Evolutionary conservation across 768 basidiomycete genomes (phyloP), one percentile per base, ranked within the genome.

Genomic region (Calocybe gangraenosa): DNA sequence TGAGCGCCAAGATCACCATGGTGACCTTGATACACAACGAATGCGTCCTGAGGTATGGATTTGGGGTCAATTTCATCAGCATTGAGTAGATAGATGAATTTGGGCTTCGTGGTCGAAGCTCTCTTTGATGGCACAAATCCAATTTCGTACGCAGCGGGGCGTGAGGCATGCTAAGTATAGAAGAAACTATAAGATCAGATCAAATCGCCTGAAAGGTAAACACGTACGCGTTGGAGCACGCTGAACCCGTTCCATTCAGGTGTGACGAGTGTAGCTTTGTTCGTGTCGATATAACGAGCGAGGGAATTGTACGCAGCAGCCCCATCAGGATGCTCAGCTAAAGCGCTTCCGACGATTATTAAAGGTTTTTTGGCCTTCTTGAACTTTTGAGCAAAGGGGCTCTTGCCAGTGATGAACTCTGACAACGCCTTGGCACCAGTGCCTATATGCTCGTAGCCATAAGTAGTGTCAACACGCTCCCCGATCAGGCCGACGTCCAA

Each of bases 21-120:
- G 64, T 97, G 94, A 28, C 96, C 96, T 59, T 98, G 96, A 65
- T 99, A 99, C 11, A 99, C 95, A 37, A 98, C 94, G 58, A 98
- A 98, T 2, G 95, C 92, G 56, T 92, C 80, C 46, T 78, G 71
- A 22, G 96, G 94, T 48, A 99, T 94, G 2, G 86, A 80, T 40
- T 81, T 78, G 32, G 92, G 87, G 62, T 93, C 82, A 43, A 98
- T 66, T 58, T 97, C 94, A 58, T 99, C 96, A 6, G 96, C 93
- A 63, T 94, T 94, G 47, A 99, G 79, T 40, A 99, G 84, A 69
- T 96, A 97, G 53, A 99, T 70, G 68, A 98, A 98, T 68, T 97
- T 99, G 52, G 96, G 87, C 51, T 79, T 82, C 37, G 80, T 78
- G 41, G 71, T 58, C 13, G 90, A 73, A 2, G 93, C 88, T 52